Conservation (phyloP, 345 rosid species). For the Bruguiera gymnorhiza region DNA sequence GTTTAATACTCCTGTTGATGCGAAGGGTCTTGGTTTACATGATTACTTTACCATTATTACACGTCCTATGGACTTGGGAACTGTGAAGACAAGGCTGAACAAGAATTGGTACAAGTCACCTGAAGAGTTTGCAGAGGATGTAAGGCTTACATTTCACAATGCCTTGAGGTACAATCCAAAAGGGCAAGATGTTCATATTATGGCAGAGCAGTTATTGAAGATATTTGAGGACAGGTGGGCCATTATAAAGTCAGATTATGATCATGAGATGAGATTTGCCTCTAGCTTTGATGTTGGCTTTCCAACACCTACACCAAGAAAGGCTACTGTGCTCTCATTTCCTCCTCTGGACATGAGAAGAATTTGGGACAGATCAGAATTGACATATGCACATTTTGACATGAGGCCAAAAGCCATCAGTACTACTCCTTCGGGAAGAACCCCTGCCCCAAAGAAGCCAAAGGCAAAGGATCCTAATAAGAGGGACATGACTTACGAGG, state of each 20-base stretch:
- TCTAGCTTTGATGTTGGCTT: conserved; percentile 51
- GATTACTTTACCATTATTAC: conserved; percentile 76
- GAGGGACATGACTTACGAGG: conserved; percentile 96
- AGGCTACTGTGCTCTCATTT: conserved; percentile 50
- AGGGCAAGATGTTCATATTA: conserved; percentile 94
- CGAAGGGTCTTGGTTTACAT: conserved; percentile 61
- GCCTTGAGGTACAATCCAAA: conserved; percentile 92
- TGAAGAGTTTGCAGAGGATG: conserved; percentile 91
- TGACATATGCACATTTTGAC: conserved; percentile 43
- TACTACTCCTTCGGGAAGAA: conserved; percentile 74
- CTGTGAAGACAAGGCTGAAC: conserved; percentile 63
- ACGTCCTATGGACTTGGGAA: conserved; percentile 97
- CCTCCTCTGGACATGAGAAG: conserved; percentile 72
- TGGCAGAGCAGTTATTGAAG: conserved; percentile 69
- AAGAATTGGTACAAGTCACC: conserved; percentile 86
- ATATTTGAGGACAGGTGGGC: conserved; percentile 90
- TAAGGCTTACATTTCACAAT: conserved; percentile 91
- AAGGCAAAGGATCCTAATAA: conserved; percentile 93
- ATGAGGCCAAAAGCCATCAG: conserved; percentile 44
- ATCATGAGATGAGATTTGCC: conserved; percentile 59
- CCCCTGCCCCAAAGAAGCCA: conserved; percentile 88
- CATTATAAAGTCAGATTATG: conserved; percentile 71
- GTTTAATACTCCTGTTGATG: conserved; percentile 90
- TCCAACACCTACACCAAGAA: conserved; percentile 59
- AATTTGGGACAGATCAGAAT: conserved; percentile 70